These are phyloP conservation scores for Reutealis trisperma DNA, from an alignment of 345 rosid genomes.

Conservation along the genomic window DNA sequence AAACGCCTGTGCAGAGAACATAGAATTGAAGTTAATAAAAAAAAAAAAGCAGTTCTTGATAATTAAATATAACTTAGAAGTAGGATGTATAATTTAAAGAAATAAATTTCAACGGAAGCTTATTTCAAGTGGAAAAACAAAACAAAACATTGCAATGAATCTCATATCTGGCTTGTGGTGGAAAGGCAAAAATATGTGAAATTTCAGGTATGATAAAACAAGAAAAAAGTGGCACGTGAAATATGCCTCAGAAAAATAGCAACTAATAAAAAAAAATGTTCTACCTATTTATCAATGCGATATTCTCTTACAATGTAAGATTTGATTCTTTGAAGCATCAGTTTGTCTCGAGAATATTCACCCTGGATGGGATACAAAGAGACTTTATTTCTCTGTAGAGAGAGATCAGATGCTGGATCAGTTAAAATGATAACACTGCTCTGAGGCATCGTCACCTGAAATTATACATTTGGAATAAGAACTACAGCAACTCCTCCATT, in stretches of 20 bases:
- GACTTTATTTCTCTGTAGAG: slow-evolving; percentile 51
- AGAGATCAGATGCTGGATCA: slow-evolving; percentile 80
- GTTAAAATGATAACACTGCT: slow-evolving; percentile 73
- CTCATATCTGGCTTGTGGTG: neutral
- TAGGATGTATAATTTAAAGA: neutral
- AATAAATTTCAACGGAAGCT: too few relatives aligned
- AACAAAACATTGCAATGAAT: neutral
- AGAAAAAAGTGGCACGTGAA: neutral
- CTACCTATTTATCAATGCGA: slow-evolving; percentile 60
- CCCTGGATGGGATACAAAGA: slow-evolving; percentile 67
- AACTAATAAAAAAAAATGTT: slow-evolving; percentile 23
- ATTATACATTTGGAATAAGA: neutral
- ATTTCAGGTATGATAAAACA: neutral
- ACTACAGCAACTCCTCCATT: neutral
- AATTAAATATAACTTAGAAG: neutral
- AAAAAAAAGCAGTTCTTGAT: neutral
- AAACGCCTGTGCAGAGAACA: slow-evolving; percentile 53
- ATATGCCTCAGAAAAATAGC: neutral
- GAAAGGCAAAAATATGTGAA: neutral
- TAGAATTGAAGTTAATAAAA: neutral
- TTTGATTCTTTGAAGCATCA: slow-evolving; percentile 98
- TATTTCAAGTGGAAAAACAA: neutral
- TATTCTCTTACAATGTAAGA: slow-evolving; percentile 97
- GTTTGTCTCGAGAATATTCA: slow-evolving; percentile 76
- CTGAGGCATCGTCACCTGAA: slow-evolving; percentile 77